Percentiles rank a stretch among this genome's conserved stretches.
These are phyloP conservation scores for Scytalidium sp. DNA, from an alignment of 2,329 filamentous ascomycete species.

Conservation along the genomic window DNA sequence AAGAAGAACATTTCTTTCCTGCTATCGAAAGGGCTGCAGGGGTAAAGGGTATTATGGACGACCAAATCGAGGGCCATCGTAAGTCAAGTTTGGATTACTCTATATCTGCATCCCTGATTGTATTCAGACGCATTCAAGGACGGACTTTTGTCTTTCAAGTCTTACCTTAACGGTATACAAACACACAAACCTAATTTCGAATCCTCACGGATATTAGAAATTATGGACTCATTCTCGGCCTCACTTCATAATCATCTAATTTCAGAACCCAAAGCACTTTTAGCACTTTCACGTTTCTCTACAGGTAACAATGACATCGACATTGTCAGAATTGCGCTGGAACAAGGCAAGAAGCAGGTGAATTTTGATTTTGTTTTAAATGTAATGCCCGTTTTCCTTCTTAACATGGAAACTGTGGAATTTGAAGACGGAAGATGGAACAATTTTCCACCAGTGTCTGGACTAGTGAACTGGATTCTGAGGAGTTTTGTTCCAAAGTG, in stretches of 20 bases:
- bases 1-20: slow-evolving; percentile 16
- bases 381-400: slow-evolving; percentile 10
- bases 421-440: slow-evolving; percentile 16
- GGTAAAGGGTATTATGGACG: slow-evolving; percentile 14
- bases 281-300: slow-evolving; percentile 11
- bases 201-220: slow-evolving; percentile 6
- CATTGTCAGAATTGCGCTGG: slow-evolving; percentile 7
- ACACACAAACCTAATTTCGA: slow-evolving; percentile 5
- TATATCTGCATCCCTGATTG: background rate
- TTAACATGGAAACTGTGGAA: slow-evolving; percentile 17
- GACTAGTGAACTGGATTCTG: slow-evolving; percentile 9
- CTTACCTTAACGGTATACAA: slow-evolving; percentile 10
- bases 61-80: slow-evolving; percentile 17
- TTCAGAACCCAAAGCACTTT: slow-evolving; percentile 11
- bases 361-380: slow-evolving; percentile 7
- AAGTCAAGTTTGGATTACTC: background rate
- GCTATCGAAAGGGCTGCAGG: slow-evolving; percentile 10
- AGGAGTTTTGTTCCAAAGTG: slow-evolving; percentile 8
- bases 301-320: slow-evolving; percentile 11
- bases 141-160: slow-evolving; percentile 11
- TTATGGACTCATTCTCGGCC: slow-evolving; percentile 17
- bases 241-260: slow-evolving; percentile 12
- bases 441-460: slow-evolving; percentile 9
- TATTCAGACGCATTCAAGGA: slow-evolving; percentile 15
- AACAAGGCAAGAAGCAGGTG: slow-evolving; percentile 14